Percentiles rank a stretch among this genome's conserved stretches.
These are phyloP conservation scores for Dorcoceras hygrometricum DNA, from an alignment of 257 asterid species.

Conservation along the genomic window DNA sequence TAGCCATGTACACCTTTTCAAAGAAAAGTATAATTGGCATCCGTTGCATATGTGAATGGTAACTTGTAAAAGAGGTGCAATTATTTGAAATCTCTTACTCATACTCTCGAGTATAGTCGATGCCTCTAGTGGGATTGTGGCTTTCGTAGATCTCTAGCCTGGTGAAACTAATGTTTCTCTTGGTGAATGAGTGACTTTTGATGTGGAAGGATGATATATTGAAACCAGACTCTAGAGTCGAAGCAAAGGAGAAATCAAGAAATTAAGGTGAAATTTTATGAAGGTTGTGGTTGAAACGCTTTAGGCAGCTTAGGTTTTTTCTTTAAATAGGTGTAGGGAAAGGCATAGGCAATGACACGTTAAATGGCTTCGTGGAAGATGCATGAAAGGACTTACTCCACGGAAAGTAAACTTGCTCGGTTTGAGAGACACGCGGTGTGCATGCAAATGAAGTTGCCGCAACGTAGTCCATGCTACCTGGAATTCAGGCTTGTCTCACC, in stretches of 20 bases:
- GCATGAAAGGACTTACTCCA: slow-evolving; percentile 28
- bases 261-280: slow-evolving; percentile 28
- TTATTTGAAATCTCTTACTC: slow-evolving; percentile 54
- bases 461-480: slow-evolving; percentile 58
- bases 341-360: slow-evolving; percentile 29
- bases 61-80: slow-evolving; percentile 53
- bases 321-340: slow-evolving; percentile 43
- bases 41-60: slow-evolving; percentile 57
- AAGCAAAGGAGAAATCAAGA: slow-evolving; percentile 24
- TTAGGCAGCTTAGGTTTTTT: slow-evolving; percentile 26
- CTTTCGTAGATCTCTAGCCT: no score
- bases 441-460: slow-evolving; percentile 71
- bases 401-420: slow-evolving; percentile 28
- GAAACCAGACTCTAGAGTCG: slow-evolving; percentile 12
- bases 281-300: slow-evolving; percentile 27
- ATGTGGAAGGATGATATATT: slow-evolving; percentile 13
- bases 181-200: no score
- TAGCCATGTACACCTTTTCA: slow-evolving; percentile 84
- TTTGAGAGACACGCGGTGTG: slow-evolving; percentile 66
- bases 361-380: slow-evolving; percentile 37
- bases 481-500: slow-evolving; percentile 54
- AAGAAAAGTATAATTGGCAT: slow-evolving; percentile 79
- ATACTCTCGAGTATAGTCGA: slow-evolving; percentile 59
- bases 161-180: no score
- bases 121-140: slow-evolving; percentile 48